Conservation (phyloP, 2,329 filamentous ascomycete species). For the Cryphonectria radicalis region DNA sequence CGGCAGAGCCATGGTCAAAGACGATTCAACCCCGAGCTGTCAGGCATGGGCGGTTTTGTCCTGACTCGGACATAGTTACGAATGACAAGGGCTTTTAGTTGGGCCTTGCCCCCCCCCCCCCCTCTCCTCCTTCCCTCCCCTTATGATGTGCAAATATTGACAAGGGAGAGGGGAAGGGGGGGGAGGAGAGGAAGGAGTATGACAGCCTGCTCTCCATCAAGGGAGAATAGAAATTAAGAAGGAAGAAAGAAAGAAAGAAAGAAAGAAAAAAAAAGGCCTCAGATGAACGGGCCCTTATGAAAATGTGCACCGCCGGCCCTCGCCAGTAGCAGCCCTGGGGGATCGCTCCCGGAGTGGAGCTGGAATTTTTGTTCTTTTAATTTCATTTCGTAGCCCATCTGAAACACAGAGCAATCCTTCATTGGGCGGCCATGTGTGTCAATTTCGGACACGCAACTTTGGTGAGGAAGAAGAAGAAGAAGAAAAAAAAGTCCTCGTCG, state of each 20-base stretch:
- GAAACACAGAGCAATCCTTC: background rate
- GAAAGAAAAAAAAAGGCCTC: background rate
- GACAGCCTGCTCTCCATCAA: background rate
- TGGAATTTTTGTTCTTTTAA: too few relatives aligned
- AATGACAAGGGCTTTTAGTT: background rate
- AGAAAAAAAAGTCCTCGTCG: background rate
- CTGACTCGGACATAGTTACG: background rate
- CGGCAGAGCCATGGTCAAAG: background rate
- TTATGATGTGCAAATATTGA: background rate
- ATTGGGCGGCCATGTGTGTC: background rate
- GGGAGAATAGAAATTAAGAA: too few relatives aligned
- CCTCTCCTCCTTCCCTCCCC: too few relatives aligned
- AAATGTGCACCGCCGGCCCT: background rate
- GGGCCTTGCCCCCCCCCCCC: background rate
- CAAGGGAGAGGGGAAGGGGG: background rate
- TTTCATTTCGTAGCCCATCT: background rate
- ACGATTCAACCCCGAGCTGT: background rate
- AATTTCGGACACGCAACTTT: background rate
- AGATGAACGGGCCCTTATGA: background rate
- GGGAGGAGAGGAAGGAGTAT: too few relatives aligned
- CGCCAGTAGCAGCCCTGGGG: background rate
- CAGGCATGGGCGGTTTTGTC: background rate
- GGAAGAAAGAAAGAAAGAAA: too few relatives aligned
- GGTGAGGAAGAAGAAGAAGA: background rate
- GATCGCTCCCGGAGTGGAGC: slow-evolving; percentile 1